Conservation (phyloP, 2,329 filamentous ascomycete genomes). For the Fusarium bulbicola region DNA sequence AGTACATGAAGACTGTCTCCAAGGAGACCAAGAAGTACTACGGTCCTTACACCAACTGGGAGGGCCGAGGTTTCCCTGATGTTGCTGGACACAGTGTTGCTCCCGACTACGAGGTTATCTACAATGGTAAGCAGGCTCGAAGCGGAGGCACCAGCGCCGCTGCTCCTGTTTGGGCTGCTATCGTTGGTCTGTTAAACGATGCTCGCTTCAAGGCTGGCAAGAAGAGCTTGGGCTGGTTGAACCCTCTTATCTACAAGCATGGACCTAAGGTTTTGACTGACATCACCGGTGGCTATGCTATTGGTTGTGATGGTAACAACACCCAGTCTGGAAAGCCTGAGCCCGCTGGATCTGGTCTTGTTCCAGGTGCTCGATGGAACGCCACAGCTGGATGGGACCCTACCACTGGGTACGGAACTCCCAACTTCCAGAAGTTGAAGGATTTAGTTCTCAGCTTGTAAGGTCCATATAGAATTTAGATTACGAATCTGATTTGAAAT, state of each 20-base stretch:
- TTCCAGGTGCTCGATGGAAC: constrained; percentile 34
- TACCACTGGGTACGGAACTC: constrained; percentile 30
- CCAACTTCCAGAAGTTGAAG: constrained; percentile 35
- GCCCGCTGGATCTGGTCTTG: constrained; percentile 19
- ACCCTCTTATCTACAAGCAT: constrained; percentile 54
- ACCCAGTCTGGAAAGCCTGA: constrained; percentile 22
- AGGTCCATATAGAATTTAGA: too few species aligned
- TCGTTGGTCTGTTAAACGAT: constrained; percentile 60
- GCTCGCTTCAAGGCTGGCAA: constrained; percentile 54
- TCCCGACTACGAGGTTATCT: constrained; percentile 58
- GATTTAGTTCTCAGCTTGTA: constrained; percentile 3
- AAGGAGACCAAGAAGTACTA: constrained; percentile 49
- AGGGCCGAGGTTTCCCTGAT: constrained; percentile 57
- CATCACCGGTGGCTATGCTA: constrained; percentile 45
- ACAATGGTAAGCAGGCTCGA: constrained; percentile 36
- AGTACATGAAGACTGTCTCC: constrained; percentile 50
- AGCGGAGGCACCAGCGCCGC: constrained; percentile 54
- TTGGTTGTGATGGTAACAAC: constrained; percentile 44
- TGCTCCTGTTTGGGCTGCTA: constrained; percentile 58
- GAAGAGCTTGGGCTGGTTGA: constrained; percentile 59
- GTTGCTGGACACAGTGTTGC: constrained; percentile 56
- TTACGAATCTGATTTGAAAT: not conserved
- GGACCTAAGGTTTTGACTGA: constrained; percentile 29
- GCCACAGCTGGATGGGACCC: constrained; percentile 37
- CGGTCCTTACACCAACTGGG: constrained; percentile 44